phyloP scores from a whole-genome alignment of 805 yeast species.

The Candida verbasci region DNA sequence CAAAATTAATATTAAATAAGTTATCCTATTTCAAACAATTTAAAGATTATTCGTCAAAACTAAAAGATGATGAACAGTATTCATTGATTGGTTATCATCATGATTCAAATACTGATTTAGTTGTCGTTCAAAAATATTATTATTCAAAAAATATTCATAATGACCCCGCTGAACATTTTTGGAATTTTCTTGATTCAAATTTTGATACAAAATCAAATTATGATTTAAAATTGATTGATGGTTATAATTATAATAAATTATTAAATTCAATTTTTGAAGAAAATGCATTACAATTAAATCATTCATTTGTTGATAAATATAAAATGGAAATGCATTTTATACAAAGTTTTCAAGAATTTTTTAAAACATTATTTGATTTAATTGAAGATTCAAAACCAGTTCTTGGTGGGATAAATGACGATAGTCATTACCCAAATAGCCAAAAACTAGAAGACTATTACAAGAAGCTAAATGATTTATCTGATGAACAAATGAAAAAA shows the following conservation, averaged over 20 bases:
- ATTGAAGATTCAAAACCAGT: constrained; percentile 20
- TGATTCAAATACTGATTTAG: constrained; percentile 11
- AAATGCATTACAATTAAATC: constrained; percentile 6
- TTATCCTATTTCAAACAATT: constrained; percentile 5
- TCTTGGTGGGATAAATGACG: constrained; percentile 18
- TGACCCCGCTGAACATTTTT: constrained; percentile 10
- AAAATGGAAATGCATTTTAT: constrained; percentile 14
- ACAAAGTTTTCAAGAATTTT: constrained; percentile 15
- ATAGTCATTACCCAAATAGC: constrained; percentile 21
- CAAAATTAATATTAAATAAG: constrained; percentile 3
- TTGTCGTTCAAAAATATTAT: constrained; percentile 13
- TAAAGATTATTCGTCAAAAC: constrained; percentile 1
- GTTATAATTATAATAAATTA: constrained; percentile 15
- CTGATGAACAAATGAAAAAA: constrained; percentile 3
- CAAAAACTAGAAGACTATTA: constrained; percentile 5
- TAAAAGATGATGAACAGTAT: constrained; percentile 7
- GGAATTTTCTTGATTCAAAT: constrained; percentile 11
- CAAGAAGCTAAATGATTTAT: not conserved
- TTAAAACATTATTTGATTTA: constrained; percentile 14
- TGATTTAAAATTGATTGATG: constrained; percentile 14
- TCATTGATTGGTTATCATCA: constrained; percentile 13
- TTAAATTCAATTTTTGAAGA: constrained; percentile 3
- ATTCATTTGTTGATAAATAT: constrained; percentile 8
- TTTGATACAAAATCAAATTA: constrained; percentile 5
- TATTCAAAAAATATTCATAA: constrained; percentile 2